Conservation (phyloP, 495 filamentous ascomycete genomes). For the Xeromyces bisporus region DNA sequence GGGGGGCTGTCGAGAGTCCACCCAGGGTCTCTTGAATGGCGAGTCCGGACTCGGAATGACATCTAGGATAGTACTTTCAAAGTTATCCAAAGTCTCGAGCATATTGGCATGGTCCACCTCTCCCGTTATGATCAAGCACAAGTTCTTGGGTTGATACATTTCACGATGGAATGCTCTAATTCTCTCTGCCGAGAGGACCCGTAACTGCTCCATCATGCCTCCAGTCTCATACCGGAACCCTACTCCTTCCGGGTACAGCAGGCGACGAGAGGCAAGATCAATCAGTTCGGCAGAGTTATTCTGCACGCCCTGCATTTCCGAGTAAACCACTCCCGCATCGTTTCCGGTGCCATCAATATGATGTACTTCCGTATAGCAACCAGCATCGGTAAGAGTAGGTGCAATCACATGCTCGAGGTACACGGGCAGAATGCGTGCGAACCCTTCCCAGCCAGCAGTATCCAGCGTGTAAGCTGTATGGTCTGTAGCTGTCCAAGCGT, state of each 20-base stretch:
- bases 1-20: conserved; percentile 66
- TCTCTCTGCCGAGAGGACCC: conserved; percentile 68
- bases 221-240: conserved; percentile 96
- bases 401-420: conserved; percentile 91
- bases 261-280: conserved; percentile 54
- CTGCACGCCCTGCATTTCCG: conserved; percentile 94
- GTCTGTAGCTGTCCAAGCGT: conserved; percentile 87
- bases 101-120: conserved; percentile 74
- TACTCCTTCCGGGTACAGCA: conserved; percentile 74
- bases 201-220: conserved; percentile 83
- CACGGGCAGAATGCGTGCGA: conserved; percentile 81
- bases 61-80: conserved; percentile 72
- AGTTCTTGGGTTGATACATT: conserved; percentile 97
- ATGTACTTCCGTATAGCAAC: conserved; percentile 89
- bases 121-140: conserved; percentile 78
- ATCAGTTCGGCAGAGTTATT: conserved; percentile 72
- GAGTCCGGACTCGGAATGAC: conserved; percentile 57
- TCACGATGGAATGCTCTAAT: conserved; percentile 85
- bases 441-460: conserved; percentile 92
- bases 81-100: conserved; percentile 62
- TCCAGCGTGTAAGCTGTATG: conserved; percentile 95
- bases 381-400: conserved; percentile 80
- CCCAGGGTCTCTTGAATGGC: conserved; percentile 78
- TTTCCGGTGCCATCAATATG: conserved; percentile 86
- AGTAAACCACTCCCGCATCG: conserved; percentile 96